Conservation (phyloP, 2,329 filamentous ascomycete genomes). For the Alternaria hordeiaustralica region DNA sequence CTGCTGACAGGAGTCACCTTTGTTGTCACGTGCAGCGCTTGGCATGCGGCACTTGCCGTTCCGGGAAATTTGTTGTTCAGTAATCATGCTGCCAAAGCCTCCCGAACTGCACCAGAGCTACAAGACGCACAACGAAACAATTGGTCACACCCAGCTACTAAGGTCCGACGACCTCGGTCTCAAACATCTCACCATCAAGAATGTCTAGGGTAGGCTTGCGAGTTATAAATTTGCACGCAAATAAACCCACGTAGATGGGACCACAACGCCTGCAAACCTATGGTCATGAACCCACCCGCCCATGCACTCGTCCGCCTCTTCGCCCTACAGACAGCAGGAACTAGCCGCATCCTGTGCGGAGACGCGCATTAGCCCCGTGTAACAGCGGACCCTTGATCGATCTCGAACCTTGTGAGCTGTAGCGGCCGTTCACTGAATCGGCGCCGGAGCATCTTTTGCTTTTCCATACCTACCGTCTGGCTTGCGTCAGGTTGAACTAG, state of each 20-base stretch:
- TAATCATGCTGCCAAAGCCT: background rate
- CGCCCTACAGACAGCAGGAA: background rate
- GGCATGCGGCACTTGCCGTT: background rate
- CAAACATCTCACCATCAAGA: background rate
- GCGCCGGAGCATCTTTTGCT: slow-evolving; percentile 2
- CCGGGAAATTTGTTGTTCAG: background rate
- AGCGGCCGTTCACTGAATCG: slow-evolving; percentile 1
- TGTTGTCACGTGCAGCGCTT: background rate
- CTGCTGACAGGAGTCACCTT: background rate
- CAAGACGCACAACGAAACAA: background rate
- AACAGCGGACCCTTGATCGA: slow-evolving; percentile 12
- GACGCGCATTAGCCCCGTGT: slow-evolving; percentile 1
- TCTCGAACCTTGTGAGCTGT: slow-evolving; percentile 6
- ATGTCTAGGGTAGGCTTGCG: background rate
- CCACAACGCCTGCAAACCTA: background rate
- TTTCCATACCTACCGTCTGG: slow-evolving; percentile 12
- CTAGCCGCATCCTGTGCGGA: slow-evolving; percentile 12
- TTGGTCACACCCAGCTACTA: background rate
- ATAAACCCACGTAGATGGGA: background rate
- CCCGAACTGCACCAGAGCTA: background rate
- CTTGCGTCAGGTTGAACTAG: slow-evolving; percentile 10
- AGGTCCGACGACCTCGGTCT: background rate
- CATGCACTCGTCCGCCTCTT: slow-evolving; percentile 1
- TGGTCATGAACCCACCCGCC: background rate
- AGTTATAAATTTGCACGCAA: background rate